These are phyloP conservation scores for sunflower (Helianthus annuus) DNA, from an alignment of 129 eudicot genomes.

Conservation along the genomic window HanXRQr2.0-SUNRISE NC_035443.2:123475073-123475572, in stretches of 20 bases:
- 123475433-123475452: conserved; percentile 77
- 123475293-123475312: not conserved
- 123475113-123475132: conserved; percentile 47
- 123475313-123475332: not conserved
- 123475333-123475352: not conserved
- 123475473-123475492: conserved; percentile 11
- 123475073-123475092: not conserved
- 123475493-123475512: not conserved
- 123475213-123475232: not conserved
- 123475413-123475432: conserved; percentile 69
- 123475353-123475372: conserved; percentile 48
- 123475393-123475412: conserved; percentile 67
- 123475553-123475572: conserved; percentile 39
- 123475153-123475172: conserved; percentile 74
- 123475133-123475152: conserved; percentile 64
- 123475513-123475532: not conserved
- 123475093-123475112: not conserved
- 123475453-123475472: conserved; percentile 19
- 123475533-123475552: not conserved
- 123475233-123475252: not conserved
- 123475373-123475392: conserved; percentile 54
- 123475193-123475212: not conserved
- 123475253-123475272: not conserved
- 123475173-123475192: conserved; percentile 17
- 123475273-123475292: not conserved